Evolutionary conservation across 306 rosid genomes (phyloP), one percentile per base, ranked within the genome.

Genomic region (Oemleria cerasiformis): DNA sequence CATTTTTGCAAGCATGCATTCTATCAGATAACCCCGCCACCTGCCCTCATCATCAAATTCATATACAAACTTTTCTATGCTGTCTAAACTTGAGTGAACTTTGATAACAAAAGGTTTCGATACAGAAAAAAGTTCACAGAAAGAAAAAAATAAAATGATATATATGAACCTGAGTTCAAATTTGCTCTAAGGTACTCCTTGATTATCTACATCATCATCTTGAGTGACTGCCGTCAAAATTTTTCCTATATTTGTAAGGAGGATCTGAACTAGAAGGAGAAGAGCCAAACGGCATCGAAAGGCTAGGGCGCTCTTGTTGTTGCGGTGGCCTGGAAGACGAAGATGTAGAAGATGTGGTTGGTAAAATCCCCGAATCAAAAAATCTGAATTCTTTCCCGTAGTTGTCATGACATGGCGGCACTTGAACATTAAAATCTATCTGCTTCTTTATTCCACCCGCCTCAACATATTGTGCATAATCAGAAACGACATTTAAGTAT

Each of bases 231-330:
- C 42, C 19, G 14, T 77, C 83, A 66, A 39, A 70, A 69, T 78
- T 84, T 49, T 74, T 78, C 86, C 80, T 78, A 38, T 48, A 43
- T 68, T 79, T 74, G 15, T 36, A 9, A 16, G 77, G 57, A 70
- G 78, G 86, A 34, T 71, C 71, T 21, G 82, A 67, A 45, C 69
- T 19, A 9, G 87, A 63, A 66, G 84, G 76, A 59, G 86, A 81
- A 59, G 86, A 75, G 55, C 86, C 90, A 19, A 63, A 78, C 11
- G 79, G 92, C 87, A 70, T 78, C 0, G 85, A 73, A 77, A 75
- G 76, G 44, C 73, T 70, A 30, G 55, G 6, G 44, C 74, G 73
- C 60, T 80, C 80, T 30, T 77, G 50, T 63, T 72, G 84, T 25
- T 63, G 72, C 34, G 88, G 39, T 59, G 67, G 17, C 63, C 21